Percentiles rank a stretch among this genome's conserved stretches.
Evolutionary conservation across 2,329 filamentous ascomycete genomes (phyloP).

Genomic region (Akanthomyces dipterigenus): DNA sequence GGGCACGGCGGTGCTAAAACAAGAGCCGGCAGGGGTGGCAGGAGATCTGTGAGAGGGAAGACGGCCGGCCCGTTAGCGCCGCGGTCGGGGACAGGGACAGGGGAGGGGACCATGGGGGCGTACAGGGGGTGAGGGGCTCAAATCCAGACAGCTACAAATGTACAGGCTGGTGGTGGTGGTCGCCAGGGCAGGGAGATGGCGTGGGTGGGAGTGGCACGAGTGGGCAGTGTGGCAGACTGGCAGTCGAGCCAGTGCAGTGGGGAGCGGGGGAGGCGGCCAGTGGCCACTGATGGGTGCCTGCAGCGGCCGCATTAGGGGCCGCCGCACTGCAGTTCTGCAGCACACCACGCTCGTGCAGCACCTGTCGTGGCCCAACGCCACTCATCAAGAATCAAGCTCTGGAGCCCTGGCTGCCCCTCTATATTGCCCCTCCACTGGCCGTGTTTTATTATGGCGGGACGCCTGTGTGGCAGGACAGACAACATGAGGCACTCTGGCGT

Average conservation of each 20-base stretch:
- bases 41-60: background rate
- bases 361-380: background rate
- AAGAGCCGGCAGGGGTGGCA: background rate
- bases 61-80: slow-evolving; percentile 1
- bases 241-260: background rate
- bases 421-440: background rate
- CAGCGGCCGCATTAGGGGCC: background rate
- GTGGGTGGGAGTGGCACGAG: too few species aligned
- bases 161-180: too few species aligned
- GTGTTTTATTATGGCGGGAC: too few species aligned
- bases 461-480: too few species aligned
- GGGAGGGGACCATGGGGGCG: background rate
- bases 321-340: background rate
- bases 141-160: background rate
- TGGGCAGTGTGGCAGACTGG: too few species aligned
- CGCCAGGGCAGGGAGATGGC: too few species aligned
- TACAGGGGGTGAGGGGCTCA: background rate
- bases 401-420: background rate
- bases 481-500: too few species aligned
- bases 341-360: background rate
- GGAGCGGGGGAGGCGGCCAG: background rate
- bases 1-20: background rate
- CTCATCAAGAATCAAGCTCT: background rate
- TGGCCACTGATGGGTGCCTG: background rate
- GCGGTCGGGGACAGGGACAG: background rate